A percentile compares a stretch with the other conserved stretches of the same genome.
These are phyloP conservation scores for Cymbidium sinense DNA, from an alignment of 106 monocot species.

Conservation along the genomic window DNA sequence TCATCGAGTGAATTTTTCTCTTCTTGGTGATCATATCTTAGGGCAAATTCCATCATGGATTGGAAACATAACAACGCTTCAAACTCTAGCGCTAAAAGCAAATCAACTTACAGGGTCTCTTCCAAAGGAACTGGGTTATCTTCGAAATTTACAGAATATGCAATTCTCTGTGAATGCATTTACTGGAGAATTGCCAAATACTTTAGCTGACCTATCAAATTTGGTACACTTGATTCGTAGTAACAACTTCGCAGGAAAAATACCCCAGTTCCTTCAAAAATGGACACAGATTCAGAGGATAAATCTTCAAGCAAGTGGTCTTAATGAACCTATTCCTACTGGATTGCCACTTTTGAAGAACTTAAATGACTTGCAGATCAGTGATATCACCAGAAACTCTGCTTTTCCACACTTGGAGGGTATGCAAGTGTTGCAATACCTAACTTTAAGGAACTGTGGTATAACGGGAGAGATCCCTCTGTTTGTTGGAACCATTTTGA, in stretches of 20 bases:
- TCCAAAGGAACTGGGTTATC: conserved; percentile 9
- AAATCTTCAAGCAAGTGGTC: conserved; percentile 11
- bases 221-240: neutral
- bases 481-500: too few relatives aligned
- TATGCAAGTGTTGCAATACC: conserved; percentile 1
- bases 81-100: too few relatives aligned
- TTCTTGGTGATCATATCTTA: conserved; percentile 2
- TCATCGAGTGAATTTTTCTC: conserved; percentile 13
- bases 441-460: conserved; percentile 8
- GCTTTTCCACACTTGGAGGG: conserved; percentile 4
- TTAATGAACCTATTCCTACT: conserved; percentile 2
- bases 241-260: conserved; percentile 6
- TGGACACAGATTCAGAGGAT: conserved; percentile 7
- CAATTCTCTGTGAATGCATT: conserved; percentile 1
- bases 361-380: conserved; percentile 5
- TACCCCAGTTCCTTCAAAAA: conserved; percentile 8
- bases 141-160: neutral
- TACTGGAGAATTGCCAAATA: conserved; percentile 6
- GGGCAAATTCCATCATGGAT: too few relatives aligned
- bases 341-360: too few relatives aligned
- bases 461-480: too few relatives aligned
- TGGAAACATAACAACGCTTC: too few relatives aligned
- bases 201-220: conserved; percentile 4
- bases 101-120: conserved; percentile 9
- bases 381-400: conserved; percentile 7